These are phyloP conservation scores for Populus simonii DNA, from an alignment of 345 rosid genomes.

Conservation along the genomic window DNA sequence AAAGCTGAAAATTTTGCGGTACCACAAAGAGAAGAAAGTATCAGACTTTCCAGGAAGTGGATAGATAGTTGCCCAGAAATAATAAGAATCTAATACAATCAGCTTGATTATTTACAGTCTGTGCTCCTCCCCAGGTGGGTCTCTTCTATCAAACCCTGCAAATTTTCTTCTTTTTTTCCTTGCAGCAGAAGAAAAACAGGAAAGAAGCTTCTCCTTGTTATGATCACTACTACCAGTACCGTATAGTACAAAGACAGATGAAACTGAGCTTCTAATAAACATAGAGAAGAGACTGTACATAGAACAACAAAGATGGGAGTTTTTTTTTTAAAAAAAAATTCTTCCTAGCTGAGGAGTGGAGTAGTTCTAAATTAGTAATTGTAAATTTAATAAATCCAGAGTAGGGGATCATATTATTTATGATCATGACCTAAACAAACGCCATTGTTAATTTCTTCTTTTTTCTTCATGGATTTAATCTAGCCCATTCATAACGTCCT, in stretches of 20 bases:
- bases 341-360: not conserved
- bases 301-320: not conserved
- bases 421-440: not conserved
- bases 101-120: constrained; percentile 6
- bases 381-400: not conserved
- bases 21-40: not conserved
- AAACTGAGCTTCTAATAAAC: not conserved
- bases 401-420: not conserved
- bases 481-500: constrained; percentile 61
- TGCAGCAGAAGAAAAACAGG: not conserved
- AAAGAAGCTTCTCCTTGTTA: constrained; percentile 6
- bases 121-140: constrained; percentile 4
- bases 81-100: not conserved
- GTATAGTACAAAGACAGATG: constrained; percentile 2
- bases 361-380: not conserved
- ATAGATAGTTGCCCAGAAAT: not conserved
- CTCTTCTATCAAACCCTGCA: not conserved
- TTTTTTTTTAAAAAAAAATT: not conserved
- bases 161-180: not conserved
- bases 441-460: not conserved
- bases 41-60: constrained; percentile 17
- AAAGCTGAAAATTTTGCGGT: not conserved
- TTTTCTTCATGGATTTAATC: constrained; percentile 35
- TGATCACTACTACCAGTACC: not conserved
- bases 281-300: constrained; percentile 23